Evolutionary conservation across 2,329 filamentous ascomycete species (phyloP), one percentile per base, ranked within the genome.

Genomic region (Didymella segeticola): DNA sequence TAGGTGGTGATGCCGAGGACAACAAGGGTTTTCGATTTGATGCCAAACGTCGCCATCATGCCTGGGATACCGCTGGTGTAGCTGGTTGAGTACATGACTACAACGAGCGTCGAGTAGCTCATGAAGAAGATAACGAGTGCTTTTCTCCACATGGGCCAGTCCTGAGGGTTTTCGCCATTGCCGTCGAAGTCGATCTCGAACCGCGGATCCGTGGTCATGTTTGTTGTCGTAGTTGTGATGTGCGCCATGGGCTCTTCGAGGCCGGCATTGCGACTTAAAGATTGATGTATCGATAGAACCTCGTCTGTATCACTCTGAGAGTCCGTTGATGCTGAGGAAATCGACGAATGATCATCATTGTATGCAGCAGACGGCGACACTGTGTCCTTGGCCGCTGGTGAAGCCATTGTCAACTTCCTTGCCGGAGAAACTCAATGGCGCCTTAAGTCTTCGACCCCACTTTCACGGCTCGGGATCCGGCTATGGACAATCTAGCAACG

Each of bases 1-100:
- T 95, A 96, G 0, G 88, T 87, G 0, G 91, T 95, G 37, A 96
- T 79, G 5, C 91, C 91, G 2, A 95, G 77, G 0, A 90, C 89
- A 0, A 87, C 82, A n/a, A 88, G 73, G 0, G 84, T 86, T 27
- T 84, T 79, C 12, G 78, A 81, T 6, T 77, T 69, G 15, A 85
- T 79, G 30, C 80, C 75, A 62, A 91, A 93, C 45, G 90, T 87
- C 12, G 79, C 71, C 66, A 86, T 84, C 72, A 96, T 84, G 0
- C 89, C 87, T 0, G 84, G 82, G 27, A 89, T 84, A 2, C 86
- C 87, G 0, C 87, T 84, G 1, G 90, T 91, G 70, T 95, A 96
- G 45, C 85, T 87, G 0, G 91, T 95, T 39, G 87, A 91, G 68
- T 92, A 82, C 80, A 84, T 79, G 22, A 80, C 57, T 0, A 72